Base-by-base conservation (phyloP, 371 early-diverging fungal genomes). In the Quaeritorhiza haematococci region DNA sequence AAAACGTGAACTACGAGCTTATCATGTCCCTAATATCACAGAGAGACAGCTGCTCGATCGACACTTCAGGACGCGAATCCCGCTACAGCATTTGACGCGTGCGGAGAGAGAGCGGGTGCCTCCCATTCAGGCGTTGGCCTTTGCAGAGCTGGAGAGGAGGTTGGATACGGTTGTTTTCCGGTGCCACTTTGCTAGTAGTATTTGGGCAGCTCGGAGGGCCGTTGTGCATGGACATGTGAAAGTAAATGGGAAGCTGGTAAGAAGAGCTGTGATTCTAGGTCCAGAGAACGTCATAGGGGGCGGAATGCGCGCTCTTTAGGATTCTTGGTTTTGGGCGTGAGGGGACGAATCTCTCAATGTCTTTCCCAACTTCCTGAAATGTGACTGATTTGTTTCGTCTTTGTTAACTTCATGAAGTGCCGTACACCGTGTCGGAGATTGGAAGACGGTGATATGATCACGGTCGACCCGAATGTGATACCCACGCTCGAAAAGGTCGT, bases 111-210 rank as follows among this genome's bases (percentile, higher is more conserved):
- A 69, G 23, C 32, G 47, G 33, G 15, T 59, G 60, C 89, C 93
- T 17, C 89, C 88, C 55, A 82, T 88, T 13, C 85, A 91, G 52
- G 83, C 89, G 10, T 69, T 94, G 38, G 86, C 89, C 41, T 96
- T 84, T 73, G 91, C 87, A 5, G 87, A 90, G 68, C 72, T 93
- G 66, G 97, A 97, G 77, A 74, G 96, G 58, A 78, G 95, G 21
- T 63, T 94, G 58, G 96, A 97, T 71, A 90, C 92, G 62, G 88
- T 92, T 54, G 78, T 97, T 49, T 95, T 95, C 72, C 74, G 97
- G 52, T 79, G 85, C 57, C 91, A 91, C 73, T 94, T 97, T 73
- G 91, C 90, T 26, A 78, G 84, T 42, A 87, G 88, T 42, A 79
- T 94, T 59, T 87, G 82, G 70, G 80, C 83, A 67, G 97, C 97